Evolutionary conservation across 2,329 filamentous ascomycete species (phyloP).

Genomic region (Fusarium marasasianum): DNA sequence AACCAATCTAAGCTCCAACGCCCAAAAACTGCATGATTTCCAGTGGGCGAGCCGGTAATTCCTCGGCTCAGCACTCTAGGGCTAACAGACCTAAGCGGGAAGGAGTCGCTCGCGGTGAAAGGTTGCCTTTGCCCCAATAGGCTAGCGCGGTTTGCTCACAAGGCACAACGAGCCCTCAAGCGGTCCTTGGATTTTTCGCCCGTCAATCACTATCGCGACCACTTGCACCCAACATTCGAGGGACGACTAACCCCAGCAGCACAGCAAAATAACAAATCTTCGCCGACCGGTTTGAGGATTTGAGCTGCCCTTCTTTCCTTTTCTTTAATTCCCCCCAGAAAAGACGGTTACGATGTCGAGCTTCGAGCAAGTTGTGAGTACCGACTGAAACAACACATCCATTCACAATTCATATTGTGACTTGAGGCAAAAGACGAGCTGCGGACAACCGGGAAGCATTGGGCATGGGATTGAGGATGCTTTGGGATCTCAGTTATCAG

Average conservation of each 20-base stretch:
- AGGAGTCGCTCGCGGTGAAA: conserved; percentile 48
- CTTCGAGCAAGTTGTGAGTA: conserved; percentile 77
- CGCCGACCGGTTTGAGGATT: conserved; percentile 51
- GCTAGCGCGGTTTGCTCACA: conserved; percentile 48
- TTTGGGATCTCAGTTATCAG: conserved; percentile 18
- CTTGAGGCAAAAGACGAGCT: conserved; percentile 31
- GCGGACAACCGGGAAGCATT: conserved; percentile 22
- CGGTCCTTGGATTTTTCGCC: conserved; percentile 54
- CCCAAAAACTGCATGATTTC: not conserved
- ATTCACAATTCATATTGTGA: conserved; percentile 22
- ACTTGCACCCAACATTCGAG: conserved; percentile 50
- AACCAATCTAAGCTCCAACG: no score
- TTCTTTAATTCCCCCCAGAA: conserved; percentile 44
- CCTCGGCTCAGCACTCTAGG: conserved; percentile 47
- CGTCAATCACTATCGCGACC: conserved; percentile 53
- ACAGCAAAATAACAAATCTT: conserved; percentile 51
- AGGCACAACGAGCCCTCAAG: conserved; percentile 54
- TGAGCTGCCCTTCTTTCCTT: conserved; percentile 49
- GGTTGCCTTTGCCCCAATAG: conserved; percentile 42
- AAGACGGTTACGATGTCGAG: conserved; percentile 67
- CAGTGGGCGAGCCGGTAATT: conserved; percentile 42
- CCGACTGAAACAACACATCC: conserved; percentile 15
- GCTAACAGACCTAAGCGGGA: conserved; percentile 54
- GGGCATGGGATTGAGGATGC: conserved; percentile 27
- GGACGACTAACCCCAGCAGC: conserved; percentile 56